Percentiles rank a stretch among this genome's conserved stretches.
These are phyloP conservation scores for Ceratocystis cubensis DNA, from an alignment of 2,329 filamentous ascomycete species.

Conservation along the genomic window DNA sequence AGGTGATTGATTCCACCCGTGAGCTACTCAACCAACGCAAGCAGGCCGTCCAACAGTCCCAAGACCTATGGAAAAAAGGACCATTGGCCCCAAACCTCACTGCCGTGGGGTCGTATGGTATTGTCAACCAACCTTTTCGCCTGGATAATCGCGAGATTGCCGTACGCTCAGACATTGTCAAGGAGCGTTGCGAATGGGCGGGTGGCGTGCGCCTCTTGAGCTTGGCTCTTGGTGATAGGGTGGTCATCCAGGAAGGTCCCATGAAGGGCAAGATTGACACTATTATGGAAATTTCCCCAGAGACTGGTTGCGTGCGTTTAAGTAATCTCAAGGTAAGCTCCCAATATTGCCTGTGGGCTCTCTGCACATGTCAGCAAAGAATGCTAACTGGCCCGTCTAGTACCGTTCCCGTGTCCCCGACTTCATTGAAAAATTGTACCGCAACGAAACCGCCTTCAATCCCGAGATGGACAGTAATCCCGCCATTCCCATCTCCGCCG, in stretches of 20 bases:
- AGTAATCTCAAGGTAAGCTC: conserved; percentile 48
- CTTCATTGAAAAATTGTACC: conserved; percentile 22
- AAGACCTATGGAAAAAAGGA: conserved; percentile 67
- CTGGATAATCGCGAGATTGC: conserved; percentile 25
- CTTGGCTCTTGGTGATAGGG: conserved; percentile 59
- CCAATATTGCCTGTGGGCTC: conserved; percentile 23
- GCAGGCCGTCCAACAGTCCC: conserved; percentile 28
- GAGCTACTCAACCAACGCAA: conserved; percentile 21
- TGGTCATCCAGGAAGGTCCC: conserved; percentile 64
- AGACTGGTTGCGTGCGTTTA: conserved; percentile 47
- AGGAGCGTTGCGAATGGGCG: conserved; percentile 42
- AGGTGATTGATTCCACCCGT: conserved; percentile 25
- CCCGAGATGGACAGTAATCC: conserved; percentile 34
- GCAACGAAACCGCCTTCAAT: conserved; percentile 31
- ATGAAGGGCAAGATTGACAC: conserved; percentile 74
- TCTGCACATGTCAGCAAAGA: not conserved
- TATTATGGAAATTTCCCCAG: conserved; percentile 45
- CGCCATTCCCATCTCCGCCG: conserved; percentile 53
- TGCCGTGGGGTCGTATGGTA: conserved; percentile 51
- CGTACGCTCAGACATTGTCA: conserved; percentile 29
- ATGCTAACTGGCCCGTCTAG: conserved; percentile 5
- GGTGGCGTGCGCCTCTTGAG: conserved; percentile 46
- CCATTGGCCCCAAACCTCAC: conserved; percentile 66
- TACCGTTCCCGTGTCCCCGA: conserved; percentile 19
- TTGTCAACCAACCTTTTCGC: conserved; percentile 26